Conservation (phyloP, 495 filamentous ascomycete species). For the Recurvomyces mirabilis region DNA sequence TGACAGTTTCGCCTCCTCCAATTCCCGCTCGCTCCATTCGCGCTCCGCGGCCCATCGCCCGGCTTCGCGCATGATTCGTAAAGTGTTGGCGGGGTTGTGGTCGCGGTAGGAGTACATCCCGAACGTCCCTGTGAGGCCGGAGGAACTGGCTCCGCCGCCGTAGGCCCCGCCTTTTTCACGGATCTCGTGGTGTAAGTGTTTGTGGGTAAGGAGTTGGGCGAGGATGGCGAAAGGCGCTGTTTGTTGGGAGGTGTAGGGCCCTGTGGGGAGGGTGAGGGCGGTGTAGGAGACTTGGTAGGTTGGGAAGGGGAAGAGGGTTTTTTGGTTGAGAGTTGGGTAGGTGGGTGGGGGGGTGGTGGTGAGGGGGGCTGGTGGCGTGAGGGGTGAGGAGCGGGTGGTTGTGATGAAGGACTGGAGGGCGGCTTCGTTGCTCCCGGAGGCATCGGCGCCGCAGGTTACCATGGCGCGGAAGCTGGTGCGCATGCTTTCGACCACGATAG, state of each 20-base stretch:
- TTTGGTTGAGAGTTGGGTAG: constrained; percentile 35
- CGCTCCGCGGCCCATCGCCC: constrained; percentile 77
- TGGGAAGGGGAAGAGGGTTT: constrained; percentile 83
- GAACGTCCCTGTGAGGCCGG: constrained; percentile 69
- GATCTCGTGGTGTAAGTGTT: constrained; percentile 93
- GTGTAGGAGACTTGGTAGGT: constrained; percentile 90
- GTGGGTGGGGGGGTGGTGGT: constrained; percentile 16
- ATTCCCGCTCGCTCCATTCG: constrained; percentile 71
- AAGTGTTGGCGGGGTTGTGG: constrained; percentile 82
- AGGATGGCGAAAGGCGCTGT: constrained; percentile 76
- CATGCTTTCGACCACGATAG: constrained; percentile 53
- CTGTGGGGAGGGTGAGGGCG: constrained; percentile 65
- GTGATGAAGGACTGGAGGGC: constrained; percentile 62
- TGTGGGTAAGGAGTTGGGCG: constrained; percentile 89
- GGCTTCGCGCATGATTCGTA: constrained; percentile 73
- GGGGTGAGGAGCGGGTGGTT: constrained; percentile 39
- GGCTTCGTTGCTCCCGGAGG: constrained; percentile 54
- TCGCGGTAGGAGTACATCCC: constrained; percentile 94
- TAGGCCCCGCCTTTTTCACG: constrained; percentile 97
- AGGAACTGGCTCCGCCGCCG: constrained; percentile 77
- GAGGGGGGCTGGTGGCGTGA: constrained; percentile 30
- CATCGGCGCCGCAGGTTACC: constrained; percentile 73
- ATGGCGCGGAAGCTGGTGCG: constrained; percentile 52
- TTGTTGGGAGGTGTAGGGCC: constrained; percentile 66
- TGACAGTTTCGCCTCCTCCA: constrained; percentile 91